phyloP scores from a whole-genome alignment of 306 rosid genomes.

The Ormosia semicastrata region DNA sequence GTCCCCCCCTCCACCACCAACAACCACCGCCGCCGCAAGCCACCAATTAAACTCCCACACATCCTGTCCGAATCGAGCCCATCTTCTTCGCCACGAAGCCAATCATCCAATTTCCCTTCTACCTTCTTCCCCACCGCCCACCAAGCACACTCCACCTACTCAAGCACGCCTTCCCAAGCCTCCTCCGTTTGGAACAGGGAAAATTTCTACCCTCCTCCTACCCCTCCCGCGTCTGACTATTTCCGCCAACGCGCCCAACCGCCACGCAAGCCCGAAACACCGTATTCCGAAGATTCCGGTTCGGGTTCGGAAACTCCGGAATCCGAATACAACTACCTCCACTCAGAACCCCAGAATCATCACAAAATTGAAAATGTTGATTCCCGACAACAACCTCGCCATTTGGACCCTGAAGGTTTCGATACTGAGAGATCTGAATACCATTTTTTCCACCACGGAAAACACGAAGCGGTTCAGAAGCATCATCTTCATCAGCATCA shows the following conservation, averaged over 20 bases:
- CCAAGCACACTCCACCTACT: constrained; percentile 51
- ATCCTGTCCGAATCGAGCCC: constrained; percentile 82
- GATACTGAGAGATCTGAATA: constrained; percentile 30
- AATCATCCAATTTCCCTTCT: constrained; percentile 44
- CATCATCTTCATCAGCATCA: constrained; percentile 19
- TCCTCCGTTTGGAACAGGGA: constrained; percentile 97
- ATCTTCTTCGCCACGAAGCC: constrained; percentile 64
- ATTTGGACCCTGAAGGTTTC: background rate
- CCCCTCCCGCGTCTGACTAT: constrained; percentile 87
- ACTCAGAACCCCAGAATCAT: background rate
- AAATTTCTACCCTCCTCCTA: constrained; percentile 84
- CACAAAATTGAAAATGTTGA: background rate
- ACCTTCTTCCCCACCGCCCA: constrained; percentile 58
- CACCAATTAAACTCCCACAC: constrained; percentile 74
- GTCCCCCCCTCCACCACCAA: background rate
- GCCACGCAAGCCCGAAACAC: constrained; percentile 3
- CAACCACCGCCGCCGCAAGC: constrained; percentile 47
- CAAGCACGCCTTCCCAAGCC: constrained; percentile 77
- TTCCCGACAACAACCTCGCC: background rate
- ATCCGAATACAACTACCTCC: constrained; percentile 15
- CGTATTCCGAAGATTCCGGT: too few species aligned
- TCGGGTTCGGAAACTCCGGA: too few species aligned
- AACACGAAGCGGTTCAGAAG: background rate
- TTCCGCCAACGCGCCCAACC: constrained; percentile 44
- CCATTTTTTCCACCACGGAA: background rate